Percentiles rank a stretch among this genome's conserved stretches.
Evolutionary conservation across 805 yeast genomes (phyloP).

Genomic region (Helenozyma baotianmanensis): DNA sequence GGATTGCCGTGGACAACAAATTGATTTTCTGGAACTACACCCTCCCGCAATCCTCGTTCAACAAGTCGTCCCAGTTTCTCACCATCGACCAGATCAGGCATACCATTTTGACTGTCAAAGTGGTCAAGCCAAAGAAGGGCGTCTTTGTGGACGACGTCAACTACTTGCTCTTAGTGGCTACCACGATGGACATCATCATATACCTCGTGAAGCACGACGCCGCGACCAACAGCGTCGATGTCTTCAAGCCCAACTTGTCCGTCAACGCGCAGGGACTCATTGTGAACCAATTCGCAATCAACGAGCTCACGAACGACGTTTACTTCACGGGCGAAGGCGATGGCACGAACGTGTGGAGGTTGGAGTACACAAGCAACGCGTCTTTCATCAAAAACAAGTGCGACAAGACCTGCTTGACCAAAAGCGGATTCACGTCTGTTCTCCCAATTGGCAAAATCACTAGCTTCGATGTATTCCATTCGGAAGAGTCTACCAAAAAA

Average conservation of each 20-base stretch:
- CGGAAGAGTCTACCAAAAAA: conserved; percentile 11
- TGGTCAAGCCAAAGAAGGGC: conserved; percentile 77
- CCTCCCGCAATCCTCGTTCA: conserved; percentile 45
- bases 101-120: conserved; percentile 67
- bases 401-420: conserved; percentile 75
- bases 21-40: conserved; percentile 82
- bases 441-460: conserved; percentile 33
- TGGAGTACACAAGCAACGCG: conserved; percentile 75
- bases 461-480: conserved; percentile 28
- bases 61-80: conserved; percentile 52
- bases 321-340: conserved; percentile 81
- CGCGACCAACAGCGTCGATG: conserved; percentile 47
- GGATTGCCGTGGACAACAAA: conserved; percentile 81
- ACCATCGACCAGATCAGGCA: conserved; percentile 80
- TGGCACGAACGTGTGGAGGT: conserved; percentile 80
- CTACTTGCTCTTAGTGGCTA: conserved; percentile 69
- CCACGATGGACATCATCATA: conserved; percentile 73
- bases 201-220: conserved; percentile 60
- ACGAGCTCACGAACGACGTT: conserved; percentile 67
- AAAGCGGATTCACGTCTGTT: conserved; percentile 47
- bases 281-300: conserved; percentile 56
- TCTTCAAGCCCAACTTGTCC: conserved; percentile 78
- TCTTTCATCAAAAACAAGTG: conserved; percentile 85
- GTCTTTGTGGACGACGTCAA: conserved; percentile 77
- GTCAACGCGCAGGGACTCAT: conserved; percentile 77